These are phyloP conservation scores for Claviceps arundinis DNA, from an alignment of 2,329 filamentous ascomycete genomes.

Conservation along the genomic window DNA sequence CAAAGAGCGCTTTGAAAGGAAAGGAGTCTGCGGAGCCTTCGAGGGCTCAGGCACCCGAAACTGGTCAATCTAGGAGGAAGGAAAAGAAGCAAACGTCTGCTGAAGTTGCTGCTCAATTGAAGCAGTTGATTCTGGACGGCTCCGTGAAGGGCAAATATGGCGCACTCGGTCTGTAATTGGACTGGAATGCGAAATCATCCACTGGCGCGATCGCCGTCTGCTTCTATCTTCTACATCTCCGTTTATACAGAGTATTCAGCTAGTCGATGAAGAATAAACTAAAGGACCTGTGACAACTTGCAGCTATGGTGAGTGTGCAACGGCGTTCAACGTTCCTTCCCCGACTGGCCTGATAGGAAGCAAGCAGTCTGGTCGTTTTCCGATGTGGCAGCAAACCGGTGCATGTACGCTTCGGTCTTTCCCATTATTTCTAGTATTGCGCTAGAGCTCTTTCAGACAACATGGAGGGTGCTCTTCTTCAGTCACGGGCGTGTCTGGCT, in stretches of 20 bases:
- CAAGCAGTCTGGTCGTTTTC: not conserved
- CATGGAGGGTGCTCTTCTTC: not conserved
- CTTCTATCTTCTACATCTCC: not conserved
- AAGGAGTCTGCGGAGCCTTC: not conserved
- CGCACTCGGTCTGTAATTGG: constrained; percentile 20
- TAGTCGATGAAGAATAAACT: not conserved
- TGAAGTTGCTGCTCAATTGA: constrained; percentile 10
- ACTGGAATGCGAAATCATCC: not conserved
- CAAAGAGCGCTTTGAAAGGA: not conserved
- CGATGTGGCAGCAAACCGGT: not conserved
- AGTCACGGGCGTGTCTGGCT: not conserved
- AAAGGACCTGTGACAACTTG: not conserved
- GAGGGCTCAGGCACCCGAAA: constrained; percentile 3
- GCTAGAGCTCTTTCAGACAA: not conserved
- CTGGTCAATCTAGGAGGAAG: not conserved
- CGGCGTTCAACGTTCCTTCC: not conserved
- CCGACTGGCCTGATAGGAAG: not conserved
- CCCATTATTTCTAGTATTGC: not conserved
- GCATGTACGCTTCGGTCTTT: not conserved
- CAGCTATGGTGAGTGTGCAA: not conserved
- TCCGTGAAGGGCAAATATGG: constrained; percentile 19
- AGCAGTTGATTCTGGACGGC: constrained; percentile 15
- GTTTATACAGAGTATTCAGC: not conserved
- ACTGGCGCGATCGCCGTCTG: not conserved
- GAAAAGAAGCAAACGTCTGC: constrained; percentile 1